Percentiles rank a stretch among this genome's conserved stretches.
Evolutionary conservation across 768 basidiomycete genomes (phyloP).

Genomic region (Boletales sp.): DNA sequence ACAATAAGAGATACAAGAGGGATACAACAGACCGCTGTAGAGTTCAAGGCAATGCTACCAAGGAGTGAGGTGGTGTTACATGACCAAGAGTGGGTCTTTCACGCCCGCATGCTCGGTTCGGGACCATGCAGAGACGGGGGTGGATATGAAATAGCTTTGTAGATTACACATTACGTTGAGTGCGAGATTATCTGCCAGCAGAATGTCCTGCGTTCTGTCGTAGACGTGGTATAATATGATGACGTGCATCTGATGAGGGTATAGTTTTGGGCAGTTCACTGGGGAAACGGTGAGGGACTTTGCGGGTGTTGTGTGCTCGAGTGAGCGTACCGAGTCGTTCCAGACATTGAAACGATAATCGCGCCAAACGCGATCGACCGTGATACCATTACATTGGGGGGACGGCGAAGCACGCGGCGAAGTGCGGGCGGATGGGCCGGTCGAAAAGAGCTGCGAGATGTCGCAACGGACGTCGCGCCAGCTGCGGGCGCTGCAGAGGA

Average conservation of each 20-base stretch:
- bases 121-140: conserved; percentile 8
- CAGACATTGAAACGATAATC: conserved; percentile 65
- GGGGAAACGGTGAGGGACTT: conserved; percentile 6
- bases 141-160: conserved; percentile 25
- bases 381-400: conserved; percentile 48
- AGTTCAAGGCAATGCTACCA: conserved; percentile 11
- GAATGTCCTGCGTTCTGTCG: conserved; percentile 28
- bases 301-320: neutral
- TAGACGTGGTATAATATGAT: conserved; percentile 28
- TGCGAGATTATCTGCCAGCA: conserved; percentile 26
- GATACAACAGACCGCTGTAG: conserved; percentile 9
- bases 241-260: conserved; percentile 19
- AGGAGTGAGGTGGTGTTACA: conserved; percentile 22
- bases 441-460: conserved; percentile 58
- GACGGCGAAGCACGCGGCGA: conserved; percentile 33
- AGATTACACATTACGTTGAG: conserved; percentile 31
- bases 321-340: conserved; percentile 43
- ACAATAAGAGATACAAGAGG: conserved; percentile 16
- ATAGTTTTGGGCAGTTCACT: conserved; percentile 24
- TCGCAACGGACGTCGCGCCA: conserved; percentile 64
- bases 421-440: conserved; percentile 29
- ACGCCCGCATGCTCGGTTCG: conserved; percentile 7
- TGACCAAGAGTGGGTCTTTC: conserved; percentile 25
- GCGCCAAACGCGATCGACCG: conserved; percentile 63
- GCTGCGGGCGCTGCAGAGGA: conserved; percentile 49